Evolutionary conservation across 2,329 filamentous ascomycete species (phyloP).

Genomic region (Fusarium pseudoanthophilum): DNA sequence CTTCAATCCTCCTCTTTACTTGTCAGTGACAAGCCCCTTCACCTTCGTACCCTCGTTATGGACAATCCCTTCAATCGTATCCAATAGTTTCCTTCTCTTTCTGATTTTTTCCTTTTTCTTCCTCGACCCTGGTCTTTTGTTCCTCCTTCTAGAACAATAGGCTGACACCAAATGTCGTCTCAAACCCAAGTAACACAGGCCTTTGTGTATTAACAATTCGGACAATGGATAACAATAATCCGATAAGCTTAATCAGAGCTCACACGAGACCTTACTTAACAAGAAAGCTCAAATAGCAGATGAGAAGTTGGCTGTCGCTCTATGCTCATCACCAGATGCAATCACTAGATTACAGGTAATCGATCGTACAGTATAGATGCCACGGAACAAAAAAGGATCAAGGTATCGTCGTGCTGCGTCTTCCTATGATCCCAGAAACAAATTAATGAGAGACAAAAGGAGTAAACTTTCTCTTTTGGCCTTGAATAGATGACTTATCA

Average conservation of each 20-base stretch:
- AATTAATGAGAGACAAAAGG: background rate
- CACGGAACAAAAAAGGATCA: background rate
- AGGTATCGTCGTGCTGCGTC: background rate
- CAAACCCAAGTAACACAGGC: background rate
- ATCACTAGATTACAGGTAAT: conserved; percentile 8
- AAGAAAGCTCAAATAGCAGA: too few species aligned
- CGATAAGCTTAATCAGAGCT: background rate
- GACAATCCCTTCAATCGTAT: background rate
- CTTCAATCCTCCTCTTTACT: background rate
- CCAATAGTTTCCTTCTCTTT: background rate
- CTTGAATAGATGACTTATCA: background rate
- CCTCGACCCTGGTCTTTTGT: background rate
- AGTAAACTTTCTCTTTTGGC: background rate
- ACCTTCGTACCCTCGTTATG: background rate
- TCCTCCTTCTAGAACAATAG: background rate
- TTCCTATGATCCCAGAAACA: background rate
- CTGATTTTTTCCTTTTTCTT: background rate
- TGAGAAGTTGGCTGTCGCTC: background rate
- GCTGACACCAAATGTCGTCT: background rate
- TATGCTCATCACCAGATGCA: background rate
- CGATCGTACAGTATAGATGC: background rate
- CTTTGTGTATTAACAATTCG: conserved; percentile 5
- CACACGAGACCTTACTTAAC: background rate
- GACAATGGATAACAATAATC: background rate
- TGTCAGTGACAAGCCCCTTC: background rate